Evolutionary conservation across 2,329 filamentous ascomycete species (phyloP).

Genomic region (Aspergillus sp.): DNA sequence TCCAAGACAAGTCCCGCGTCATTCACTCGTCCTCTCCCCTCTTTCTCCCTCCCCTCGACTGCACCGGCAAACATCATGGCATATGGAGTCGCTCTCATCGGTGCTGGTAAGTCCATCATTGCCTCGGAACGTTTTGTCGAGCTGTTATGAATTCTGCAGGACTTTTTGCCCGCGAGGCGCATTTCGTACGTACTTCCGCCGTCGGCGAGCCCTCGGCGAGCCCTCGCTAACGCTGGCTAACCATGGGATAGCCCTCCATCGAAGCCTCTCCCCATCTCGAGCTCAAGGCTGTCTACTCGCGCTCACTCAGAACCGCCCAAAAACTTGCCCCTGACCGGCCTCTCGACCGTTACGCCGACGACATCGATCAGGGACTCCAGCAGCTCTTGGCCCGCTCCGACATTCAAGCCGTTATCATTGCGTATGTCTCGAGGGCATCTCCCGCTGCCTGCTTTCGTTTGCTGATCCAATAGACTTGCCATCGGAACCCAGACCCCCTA

Average conservation of each 20-base stretch:
- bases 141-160: background rate
- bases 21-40: background rate
- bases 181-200: background rate
- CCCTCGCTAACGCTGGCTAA: background rate
- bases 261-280: constrained; percentile 31
- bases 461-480: constrained; percentile 45
- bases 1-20: too few relatives aligned
- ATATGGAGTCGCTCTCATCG: constrained; percentile 1
- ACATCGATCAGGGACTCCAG: constrained; percentile 32
- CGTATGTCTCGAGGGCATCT: constrained; percentile 15
- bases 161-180: background rate
- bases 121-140: background rate
- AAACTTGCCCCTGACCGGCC: constrained; percentile 40
- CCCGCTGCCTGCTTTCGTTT: background rate
- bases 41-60: background rate
- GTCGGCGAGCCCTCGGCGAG: too few relatives aligned
- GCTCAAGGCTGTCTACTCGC: constrained; percentile 67
- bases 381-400: constrained; percentile 57
- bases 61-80: background rate
- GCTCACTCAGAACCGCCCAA: constrained; percentile 59
- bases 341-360: constrained; percentile 59
- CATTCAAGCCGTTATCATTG: constrained; percentile 41
- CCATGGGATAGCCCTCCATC: background rate
- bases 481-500: constrained; percentile 61
- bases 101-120: background rate